Base-by-base conservation (phyloP, 345 rosid species). In the Brassica cretica region DNA sequence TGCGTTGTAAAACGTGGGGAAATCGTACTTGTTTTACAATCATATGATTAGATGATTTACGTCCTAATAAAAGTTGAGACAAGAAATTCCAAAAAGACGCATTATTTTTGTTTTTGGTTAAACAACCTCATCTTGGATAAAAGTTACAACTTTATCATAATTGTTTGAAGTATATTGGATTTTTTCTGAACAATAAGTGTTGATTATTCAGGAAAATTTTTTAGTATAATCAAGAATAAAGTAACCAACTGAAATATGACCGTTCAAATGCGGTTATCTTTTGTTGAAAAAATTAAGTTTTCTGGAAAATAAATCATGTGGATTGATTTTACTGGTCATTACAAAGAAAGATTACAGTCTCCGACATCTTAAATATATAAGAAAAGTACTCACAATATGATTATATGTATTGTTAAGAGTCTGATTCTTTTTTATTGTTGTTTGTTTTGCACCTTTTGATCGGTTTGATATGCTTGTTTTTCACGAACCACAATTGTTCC, bases 1-100 rank as follows among this genome's bases (percentile, higher is more conserved):
- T 61, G 29, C 66, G 39, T 39, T 66, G 25, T 56, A 35, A 25
- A 67, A 75, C 59, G 72, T 75, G 66, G 78, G 44, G 12, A 58
- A 67, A 75, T 75, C 0, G 73, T 75, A 58, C 6, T 67, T 7
- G 64, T 16, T 60, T 25, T 11, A 1, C 64, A 9, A 25, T 58
- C 72, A 66, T 66, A 37, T 66, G n/a, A 37, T 66, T 74, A n/a
- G 68, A 3, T 63, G 41, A 63, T 30, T 25, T 60, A 58, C 27
- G 14, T 59, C 32, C 32, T 4, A 25, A 9, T 4, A 25, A 9
- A 59, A 59, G 0, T 24, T 59, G 1, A 59, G 15, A 59, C 63
- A 6, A 53, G 58, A 55, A 49, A 49, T 49, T 49, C 18, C 18
- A 49, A n/a, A 55, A 53, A 18, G 0, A 6, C 19, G 18, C 59